phyloP scores from a whole-genome alignment of 306 rosid species.

The Pachyrhizus erosus region DNA sequence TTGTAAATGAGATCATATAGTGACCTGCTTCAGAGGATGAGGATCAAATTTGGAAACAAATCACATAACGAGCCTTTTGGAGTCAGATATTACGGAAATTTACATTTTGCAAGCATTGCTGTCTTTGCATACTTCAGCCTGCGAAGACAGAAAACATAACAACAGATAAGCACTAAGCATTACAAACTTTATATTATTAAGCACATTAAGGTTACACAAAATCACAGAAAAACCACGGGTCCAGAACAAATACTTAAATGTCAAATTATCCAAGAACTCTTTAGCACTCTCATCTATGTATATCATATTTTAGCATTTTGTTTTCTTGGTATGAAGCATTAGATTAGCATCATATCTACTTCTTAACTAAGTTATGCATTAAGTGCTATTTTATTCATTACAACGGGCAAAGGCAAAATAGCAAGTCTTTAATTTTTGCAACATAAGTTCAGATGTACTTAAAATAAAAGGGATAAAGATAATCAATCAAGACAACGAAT shows the following conservation, averaged over 20 bases:
- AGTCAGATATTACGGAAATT: conserved; percentile 30
- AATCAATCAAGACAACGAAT: neutral
- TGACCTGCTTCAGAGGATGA: conserved; percentile 27
- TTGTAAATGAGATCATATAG: conserved; percentile 10
- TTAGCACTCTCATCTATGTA: neutral
- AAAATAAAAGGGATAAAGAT: conserved; percentile 9
- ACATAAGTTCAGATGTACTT: neutral
- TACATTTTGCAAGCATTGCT: conserved; percentile 68
- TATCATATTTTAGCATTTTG: conserved; percentile 20
- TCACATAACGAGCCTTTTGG: neutral
- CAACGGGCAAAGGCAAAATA: neutral
- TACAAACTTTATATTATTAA: neutral
- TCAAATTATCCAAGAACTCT: conserved; percentile 35
- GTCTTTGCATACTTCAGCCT: conserved; percentile 77
- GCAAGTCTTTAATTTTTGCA: conserved; percentile 2
- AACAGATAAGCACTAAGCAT: conserved; percentile 12
- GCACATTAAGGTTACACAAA: conserved; percentile 20
- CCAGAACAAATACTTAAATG: neutral
- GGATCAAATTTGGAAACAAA: conserved; percentile 19
- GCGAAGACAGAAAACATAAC: conserved; percentile 21
- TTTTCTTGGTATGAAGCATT: neutral
- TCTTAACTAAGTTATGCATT: neutral
- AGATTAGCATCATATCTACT: neutral
- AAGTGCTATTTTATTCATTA: neutral
- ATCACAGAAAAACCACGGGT: neutral